A percentile compares a stretch with the other conserved stretches of the same genome.
phyloP scores from a whole-genome alignment of 2,329 filamentous ascomycete genomes.

The Fusarium cicatricum region DNA sequence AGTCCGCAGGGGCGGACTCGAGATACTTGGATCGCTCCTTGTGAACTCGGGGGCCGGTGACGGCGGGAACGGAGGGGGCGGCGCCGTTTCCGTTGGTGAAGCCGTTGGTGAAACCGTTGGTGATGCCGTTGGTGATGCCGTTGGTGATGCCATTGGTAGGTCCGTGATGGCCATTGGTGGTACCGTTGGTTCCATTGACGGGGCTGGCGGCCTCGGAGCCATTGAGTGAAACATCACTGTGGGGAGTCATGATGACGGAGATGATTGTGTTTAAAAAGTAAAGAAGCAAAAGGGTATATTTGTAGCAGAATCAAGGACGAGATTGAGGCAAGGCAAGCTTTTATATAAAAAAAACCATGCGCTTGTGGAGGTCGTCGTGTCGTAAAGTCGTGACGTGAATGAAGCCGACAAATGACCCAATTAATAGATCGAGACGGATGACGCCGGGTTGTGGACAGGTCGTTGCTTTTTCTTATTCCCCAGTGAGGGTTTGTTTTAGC shows the following conservation, averaged over 20 bases:
- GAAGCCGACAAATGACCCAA: constrained; percentile 1
- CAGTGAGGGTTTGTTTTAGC: constrained; percentile 16
- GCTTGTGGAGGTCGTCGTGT: constrained; percentile 8
- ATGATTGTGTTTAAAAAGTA: constrained; percentile 10
- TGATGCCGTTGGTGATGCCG: constrained; percentile 11
- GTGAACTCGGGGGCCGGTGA: constrained; percentile 33
- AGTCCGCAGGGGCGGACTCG: constrained; percentile 53
- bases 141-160: constrained; percentile 21
- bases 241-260: constrained; percentile 46
- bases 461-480: constrained; percentile 22
- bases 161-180: constrained; percentile 20
- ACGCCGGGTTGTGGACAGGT: constrained; percentile 20
- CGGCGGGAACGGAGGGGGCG: constrained; percentile 15
- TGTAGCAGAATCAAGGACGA: constrained; percentile 4
- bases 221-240: constrained; percentile 46
- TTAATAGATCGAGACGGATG: constrained; percentile 22
- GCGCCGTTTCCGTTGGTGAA: constrained; percentile 36
- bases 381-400: constrained; percentile 17
- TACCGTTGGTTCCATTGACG: constrained; percentile 32
- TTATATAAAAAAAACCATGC: constrained; percentile 14
- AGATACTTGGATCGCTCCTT: constrained; percentile 37
- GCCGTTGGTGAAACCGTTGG: constrained; percentile 31
- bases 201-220: constrained; percentile 37
- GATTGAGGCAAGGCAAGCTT: not conserved
- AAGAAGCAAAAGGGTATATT: constrained; percentile 10